phyloP scores from a whole-genome alignment of 2,329 filamentous ascomycete species.

The Trichoderma sp. region DNA sequence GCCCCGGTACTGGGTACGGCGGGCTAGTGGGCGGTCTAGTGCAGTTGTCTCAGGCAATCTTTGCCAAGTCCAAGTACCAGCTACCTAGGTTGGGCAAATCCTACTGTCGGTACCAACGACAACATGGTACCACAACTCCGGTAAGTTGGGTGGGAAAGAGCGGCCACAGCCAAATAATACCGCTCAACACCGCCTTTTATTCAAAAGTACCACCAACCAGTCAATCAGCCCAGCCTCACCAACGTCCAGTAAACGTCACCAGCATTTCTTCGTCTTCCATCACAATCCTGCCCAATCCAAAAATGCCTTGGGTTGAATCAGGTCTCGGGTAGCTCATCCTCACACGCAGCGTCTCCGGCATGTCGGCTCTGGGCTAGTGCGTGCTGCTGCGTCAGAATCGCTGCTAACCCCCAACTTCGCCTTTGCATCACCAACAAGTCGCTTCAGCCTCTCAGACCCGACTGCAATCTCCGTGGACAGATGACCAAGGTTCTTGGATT shows the following conservation, averaged over 20 bases:
- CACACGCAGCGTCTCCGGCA: not conserved
- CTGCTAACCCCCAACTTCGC: not conserved
- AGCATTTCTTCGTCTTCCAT: not conserved
- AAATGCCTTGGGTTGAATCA: not conserved
- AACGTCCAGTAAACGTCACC: not conserved
- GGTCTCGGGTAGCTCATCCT: not conserved
- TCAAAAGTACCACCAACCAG: not conserved
- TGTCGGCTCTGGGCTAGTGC: not conserved
- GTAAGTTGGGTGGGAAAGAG: not conserved
- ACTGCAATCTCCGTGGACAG: conserved; percentile 8
- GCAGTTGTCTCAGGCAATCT: not conserved
- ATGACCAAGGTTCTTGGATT: not conserved
- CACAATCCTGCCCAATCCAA: not conserved
- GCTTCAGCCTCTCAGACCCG: not conserved
- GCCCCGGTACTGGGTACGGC: not conserved
- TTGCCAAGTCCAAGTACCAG: not conserved
- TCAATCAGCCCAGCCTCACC: not conserved
- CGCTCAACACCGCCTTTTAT: not conserved
- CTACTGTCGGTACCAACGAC: not conserved
- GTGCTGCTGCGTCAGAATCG: not conserved
- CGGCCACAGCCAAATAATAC: not conserved
- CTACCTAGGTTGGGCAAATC: not conserved
- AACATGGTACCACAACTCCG: not conserved
- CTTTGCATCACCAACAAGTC: not conserved
- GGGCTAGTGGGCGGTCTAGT: not conserved